Percentiles rank a stretch among this genome's conserved stretches.
Conservation (phyloP, 352 stramenopile genomes). For the Pseudoperonospora humuli region DNA sequence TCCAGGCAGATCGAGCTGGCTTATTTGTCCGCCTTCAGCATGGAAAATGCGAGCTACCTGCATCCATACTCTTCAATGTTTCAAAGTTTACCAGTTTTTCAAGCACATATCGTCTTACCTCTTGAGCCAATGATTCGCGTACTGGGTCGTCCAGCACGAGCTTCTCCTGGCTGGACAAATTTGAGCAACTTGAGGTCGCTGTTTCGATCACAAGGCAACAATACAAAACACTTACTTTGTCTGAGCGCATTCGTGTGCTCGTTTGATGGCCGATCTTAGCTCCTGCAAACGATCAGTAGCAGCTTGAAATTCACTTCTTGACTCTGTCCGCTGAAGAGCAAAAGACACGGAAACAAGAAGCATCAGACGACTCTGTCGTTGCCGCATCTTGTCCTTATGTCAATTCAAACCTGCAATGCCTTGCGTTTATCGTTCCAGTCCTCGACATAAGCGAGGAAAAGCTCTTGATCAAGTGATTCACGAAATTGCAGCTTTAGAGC, state of each 20-base stretch:
- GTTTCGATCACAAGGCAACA: background rate
- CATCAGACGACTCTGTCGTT: no score
- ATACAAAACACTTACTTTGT: conserved; percentile 7
- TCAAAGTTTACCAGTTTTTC: background rate
- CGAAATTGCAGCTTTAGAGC: conserved; percentile 54
- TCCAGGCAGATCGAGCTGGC: conserved; percentile 1
- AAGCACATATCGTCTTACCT: conserved; percentile 12
- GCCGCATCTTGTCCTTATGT: background rate
- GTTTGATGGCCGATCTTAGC: conserved; percentile 15
- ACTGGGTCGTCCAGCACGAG: conserved; percentile 20
- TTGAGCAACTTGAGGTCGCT: no score
- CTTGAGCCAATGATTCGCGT: conserved; percentile 13
- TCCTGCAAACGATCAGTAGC: conserved; percentile 10
- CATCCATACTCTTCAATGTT: background rate
- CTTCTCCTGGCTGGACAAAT: conserved; percentile 16
- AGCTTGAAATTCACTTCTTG: conserved; percentile 14
- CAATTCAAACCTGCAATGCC: conserved; percentile 19
- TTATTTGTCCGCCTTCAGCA: conserved; percentile 22
- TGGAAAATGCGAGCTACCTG: conserved; percentile 29
- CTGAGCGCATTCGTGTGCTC: conserved; percentile 13
- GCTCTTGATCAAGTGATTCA: conserved; percentile 41
- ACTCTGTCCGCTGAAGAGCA: conserved; percentile 8
- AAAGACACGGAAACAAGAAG: background rate
- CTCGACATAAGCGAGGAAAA: conserved; percentile 46
- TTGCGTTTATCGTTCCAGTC: conserved; percentile 35